A percentile compares a stretch with the other conserved stretches of the same genome.
phyloP scores from a whole-genome alignment of 2,329 filamentous ascomycete genomes.

The Botrytis pseudocinerea region DNA sequence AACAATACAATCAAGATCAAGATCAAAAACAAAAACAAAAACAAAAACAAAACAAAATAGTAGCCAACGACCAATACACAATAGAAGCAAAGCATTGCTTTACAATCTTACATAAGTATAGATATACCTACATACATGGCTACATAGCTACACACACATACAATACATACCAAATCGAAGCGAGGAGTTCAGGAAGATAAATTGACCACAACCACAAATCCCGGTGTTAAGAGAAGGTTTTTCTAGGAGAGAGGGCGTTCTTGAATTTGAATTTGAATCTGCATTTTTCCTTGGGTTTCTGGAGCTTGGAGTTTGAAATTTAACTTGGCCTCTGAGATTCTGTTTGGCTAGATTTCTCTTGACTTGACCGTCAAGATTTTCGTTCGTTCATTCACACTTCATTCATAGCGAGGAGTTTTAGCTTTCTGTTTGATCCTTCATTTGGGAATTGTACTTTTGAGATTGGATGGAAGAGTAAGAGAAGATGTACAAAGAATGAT shows the following conservation, averaged over 20 bases:
- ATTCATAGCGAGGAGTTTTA: conserved; percentile 1
- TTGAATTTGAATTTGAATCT: neutral
- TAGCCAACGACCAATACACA: neutral
- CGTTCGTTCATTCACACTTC: neutral
- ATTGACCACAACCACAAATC: neutral
- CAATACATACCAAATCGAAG: neutral
- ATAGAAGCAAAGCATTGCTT: neutral
- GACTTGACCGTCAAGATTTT: neutral
- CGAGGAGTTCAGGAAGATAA: neutral
- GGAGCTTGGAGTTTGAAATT: neutral
- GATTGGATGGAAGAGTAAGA: neutral
- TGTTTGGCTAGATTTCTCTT: neutral
- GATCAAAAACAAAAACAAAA: too few species aligned
- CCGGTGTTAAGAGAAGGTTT: neutral
- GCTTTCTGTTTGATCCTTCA: neutral
- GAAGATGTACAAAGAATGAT: neutral
- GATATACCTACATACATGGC: neutral
- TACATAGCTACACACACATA: neutral
- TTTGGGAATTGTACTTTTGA: neutral
- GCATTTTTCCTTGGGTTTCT: neutral
- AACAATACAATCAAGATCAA: neutral
- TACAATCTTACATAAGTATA: neutral
- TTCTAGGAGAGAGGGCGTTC: neutral
- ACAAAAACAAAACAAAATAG: neutral
- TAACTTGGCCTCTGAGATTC: neutral